Evolutionary conservation across 805 yeast genomes (phyloP).

Genomic region (Ogataea populi-albae): DNA sequence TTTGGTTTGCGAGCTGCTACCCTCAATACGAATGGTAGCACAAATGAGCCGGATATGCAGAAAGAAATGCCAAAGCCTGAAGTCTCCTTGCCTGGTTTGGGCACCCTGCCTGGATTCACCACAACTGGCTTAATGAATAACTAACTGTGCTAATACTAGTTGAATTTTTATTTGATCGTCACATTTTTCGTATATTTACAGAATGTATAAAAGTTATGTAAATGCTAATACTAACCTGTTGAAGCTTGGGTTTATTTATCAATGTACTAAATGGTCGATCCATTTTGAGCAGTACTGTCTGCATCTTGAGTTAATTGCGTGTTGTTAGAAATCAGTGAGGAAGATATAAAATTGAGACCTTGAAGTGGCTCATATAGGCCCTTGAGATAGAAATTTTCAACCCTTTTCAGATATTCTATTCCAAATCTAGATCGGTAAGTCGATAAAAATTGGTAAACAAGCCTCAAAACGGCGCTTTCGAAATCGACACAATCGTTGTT

Average conservation of each 20-base stretch:
- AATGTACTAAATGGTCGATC: no score
- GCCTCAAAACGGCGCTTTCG: slow-evolving; percentile 23
- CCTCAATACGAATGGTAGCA: slow-evolving; percentile 1
- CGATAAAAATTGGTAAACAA: slow-evolving; percentile 32
- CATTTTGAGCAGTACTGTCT: no score
- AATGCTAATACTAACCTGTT: no score
- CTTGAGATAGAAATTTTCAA: slow-evolving; percentile 29
- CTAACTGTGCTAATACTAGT: slow-evolving; percentile 1
- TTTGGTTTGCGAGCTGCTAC: slow-evolving; percentile 3
- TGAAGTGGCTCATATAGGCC: slow-evolving; percentile 30
- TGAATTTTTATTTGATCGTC: no score
- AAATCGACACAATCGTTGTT: slow-evolving; percentile 29
- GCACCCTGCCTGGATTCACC: slow-evolving; percentile 17
- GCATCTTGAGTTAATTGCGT: no score
- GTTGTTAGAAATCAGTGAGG: no score
- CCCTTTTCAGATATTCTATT: slow-evolving; percentile 28
- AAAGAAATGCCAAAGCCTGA: neutral
- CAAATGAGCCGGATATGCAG: no score
- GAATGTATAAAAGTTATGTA: no score
- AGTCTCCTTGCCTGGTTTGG: slow-evolving; percentile 15
- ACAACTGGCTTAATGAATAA: slow-evolving; percentile 14
- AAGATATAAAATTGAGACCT: no score
- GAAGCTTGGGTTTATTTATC: no score
- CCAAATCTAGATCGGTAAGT: slow-evolving; percentile 35
- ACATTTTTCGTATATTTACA: no score